Base-by-base conservation (phyloP, 352 stramenopile species). In the Thalassiosira pacifica region DNA sequence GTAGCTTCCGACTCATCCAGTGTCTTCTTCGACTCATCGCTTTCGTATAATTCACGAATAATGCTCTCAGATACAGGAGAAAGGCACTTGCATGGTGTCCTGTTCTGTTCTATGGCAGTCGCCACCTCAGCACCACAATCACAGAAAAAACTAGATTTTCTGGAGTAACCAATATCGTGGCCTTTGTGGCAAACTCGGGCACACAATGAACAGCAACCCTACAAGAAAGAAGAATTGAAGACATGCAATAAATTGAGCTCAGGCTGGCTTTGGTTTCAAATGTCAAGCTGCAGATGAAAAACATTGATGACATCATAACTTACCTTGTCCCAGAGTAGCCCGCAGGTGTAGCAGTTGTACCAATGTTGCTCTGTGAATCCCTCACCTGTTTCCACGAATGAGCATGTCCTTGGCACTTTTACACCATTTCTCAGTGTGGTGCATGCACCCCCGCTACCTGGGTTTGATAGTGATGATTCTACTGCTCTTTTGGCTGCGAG, bases 101-200 rank as follows among this genome's bases (percentile, higher is more conserved):
- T 75, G 59, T 85, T 91, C 67, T 90, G 42, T 70, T 85, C 77
- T 1, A 71, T 66, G 24, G 78, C 81, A 59, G 74, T 87, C 29
- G 73, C 79, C 53, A 90, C 79, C 70, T 95, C 90, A 8, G 92
- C 93, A 2, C 93, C 95, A 88, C 95, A 97, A 85, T 97, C 95
- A 75, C 95, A 97, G 76, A 97, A 97, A 79, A 97, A 97, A 13
- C 86, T 94, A 48, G 83, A 94, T 70, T 92, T 92, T 37, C 95
- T 79, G 32, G 93, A 94, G 68, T 97, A 97, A 13, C 86, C 86
- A 29, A 97, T 93, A 60, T 96, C 93, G 82, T 97, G 94, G 16
- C 91, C 94, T 55, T 90, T 77, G 76, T 97, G 93, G 79, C 76
- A 78, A 61, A 92, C 71, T 27, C 90, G 78, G 24, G 89, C 91